Conservation (phyloP, 371 early-diverging fungal species). For the Lichtheimia ornata region DNA sequence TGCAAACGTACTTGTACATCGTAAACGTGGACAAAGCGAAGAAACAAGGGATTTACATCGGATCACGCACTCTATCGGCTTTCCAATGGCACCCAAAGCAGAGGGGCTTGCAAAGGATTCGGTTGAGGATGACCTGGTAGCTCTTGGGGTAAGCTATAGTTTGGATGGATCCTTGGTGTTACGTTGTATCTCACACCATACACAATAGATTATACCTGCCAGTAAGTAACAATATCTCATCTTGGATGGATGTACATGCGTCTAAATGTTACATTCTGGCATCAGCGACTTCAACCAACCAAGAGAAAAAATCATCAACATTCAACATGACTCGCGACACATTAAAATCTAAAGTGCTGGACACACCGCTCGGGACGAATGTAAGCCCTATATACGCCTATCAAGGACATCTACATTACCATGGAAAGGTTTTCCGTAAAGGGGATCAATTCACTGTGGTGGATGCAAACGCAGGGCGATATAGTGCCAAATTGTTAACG, state of each 20-base stretch:
- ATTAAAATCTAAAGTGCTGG: constrained; percentile 11
- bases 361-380: constrained; percentile 3
- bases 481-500: constrained; percentile 26
- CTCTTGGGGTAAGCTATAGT: constrained; percentile 36
- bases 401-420: constrained; percentile 27
- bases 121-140: constrained; percentile 42
- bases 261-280: no score
- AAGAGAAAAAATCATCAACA: constrained; percentile 9
- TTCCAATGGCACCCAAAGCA: constrained; percentile 35
- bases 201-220: background rate
- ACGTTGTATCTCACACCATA: no score
- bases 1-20: background rate
- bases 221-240: constrained; percentile 5
- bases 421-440: constrained; percentile 24
- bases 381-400: constrained; percentile 17
- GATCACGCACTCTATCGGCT: constrained; percentile 30
- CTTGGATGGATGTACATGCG: background rate
- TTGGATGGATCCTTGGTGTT: no score
- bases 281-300: background rate
- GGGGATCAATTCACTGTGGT: constrained; percentile 30
- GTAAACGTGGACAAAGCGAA: constrained; percentile 2
- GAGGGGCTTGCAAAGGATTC: constrained; percentile 21
- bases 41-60: constrained; percentile 38
- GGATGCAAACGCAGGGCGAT: constrained; percentile 30
- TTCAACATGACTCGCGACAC: constrained; percentile 2